Percentiles rank a stretch among this genome's conserved stretches.
phyloP scores from a whole-genome alignment of 257 asterid species.

The Primulina eburnea region DNA sequence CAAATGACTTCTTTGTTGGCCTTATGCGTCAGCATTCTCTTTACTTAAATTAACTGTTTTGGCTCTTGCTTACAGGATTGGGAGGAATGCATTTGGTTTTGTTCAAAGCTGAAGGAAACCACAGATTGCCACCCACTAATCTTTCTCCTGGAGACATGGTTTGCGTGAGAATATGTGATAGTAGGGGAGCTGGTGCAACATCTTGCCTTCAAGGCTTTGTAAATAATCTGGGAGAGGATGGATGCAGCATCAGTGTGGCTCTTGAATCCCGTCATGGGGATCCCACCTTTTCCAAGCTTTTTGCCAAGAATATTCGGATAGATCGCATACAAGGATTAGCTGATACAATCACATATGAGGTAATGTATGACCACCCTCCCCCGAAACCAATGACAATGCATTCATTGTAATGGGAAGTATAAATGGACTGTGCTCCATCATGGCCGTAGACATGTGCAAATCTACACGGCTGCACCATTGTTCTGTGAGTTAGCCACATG shows the following conservation, averaged over 20 bases:
- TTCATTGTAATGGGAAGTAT: not conserved
- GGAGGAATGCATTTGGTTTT: slow-evolving; percentile 97
- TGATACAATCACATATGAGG: slow-evolving; percentile 94
- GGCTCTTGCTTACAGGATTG: slow-evolving; percentile 52
- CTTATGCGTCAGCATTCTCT: not conserved
- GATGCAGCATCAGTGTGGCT: slow-evolving; percentile 85
- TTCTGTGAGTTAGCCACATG: no score
- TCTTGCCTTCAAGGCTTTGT: slow-evolving; percentile 95
- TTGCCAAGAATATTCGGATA: slow-evolving; percentile 81
- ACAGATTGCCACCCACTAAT: slow-evolving; percentile 87
- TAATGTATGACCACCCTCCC: slow-evolving; percentile 22
- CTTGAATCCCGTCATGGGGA: slow-evolving; percentile 94
- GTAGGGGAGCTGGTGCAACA: slow-evolving; percentile 87
- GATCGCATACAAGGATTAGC: slow-evolving; percentile 96
- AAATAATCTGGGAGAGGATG: slow-evolving; percentile 85
- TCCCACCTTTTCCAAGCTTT: slow-evolving; percentile 86
- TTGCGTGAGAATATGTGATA: slow-evolving; percentile 86
- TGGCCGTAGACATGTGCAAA: no score
- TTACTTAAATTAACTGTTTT: slow-evolving; percentile 17
- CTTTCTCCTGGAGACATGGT: slow-evolving; percentile 99
- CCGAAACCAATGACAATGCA: not conserved
- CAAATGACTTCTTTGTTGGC: slow-evolving; percentile 14
- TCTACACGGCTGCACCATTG: no score
- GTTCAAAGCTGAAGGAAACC: slow-evolving; percentile 83
- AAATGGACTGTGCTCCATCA: not conserved